Percentiles rank a stretch among this genome's conserved stretches.
Conservation (phyloP, 495 filamentous ascomycete species). For the Penicillium pancosmium region DNA sequence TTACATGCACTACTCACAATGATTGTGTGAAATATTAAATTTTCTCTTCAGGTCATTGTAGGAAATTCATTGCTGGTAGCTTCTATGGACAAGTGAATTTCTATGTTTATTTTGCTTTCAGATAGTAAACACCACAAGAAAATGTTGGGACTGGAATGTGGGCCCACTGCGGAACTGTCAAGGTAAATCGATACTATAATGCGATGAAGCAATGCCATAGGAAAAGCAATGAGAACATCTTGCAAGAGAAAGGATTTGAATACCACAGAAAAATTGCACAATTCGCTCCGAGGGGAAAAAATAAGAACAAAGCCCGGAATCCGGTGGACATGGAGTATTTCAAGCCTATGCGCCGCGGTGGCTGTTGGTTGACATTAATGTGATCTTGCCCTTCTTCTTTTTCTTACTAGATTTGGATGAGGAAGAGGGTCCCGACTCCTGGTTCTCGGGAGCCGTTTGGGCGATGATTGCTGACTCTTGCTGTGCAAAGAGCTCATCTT, state of each 20-base stretch:
- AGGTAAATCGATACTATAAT: constrained; percentile 3
- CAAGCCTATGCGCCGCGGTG: constrained; percentile 62
- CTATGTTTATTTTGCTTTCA: constrained; percentile 18
- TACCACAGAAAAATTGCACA: background rate
- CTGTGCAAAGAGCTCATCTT: constrained; percentile 63
- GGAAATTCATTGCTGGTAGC: background rate
- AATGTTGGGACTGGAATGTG: constrained; percentile 28
- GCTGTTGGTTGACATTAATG: constrained; percentile 85
- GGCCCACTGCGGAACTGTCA: constrained; percentile 1
- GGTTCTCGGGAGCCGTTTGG: constrained; percentile 34
- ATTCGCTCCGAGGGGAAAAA: background rate
- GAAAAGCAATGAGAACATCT: background rate
- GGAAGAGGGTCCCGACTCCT: constrained; percentile 24
- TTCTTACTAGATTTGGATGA: constrained; percentile 51
- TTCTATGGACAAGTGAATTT: constrained; percentile 3
- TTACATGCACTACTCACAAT: background rate
- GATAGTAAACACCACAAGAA: constrained; percentile 14
- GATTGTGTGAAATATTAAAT: background rate
- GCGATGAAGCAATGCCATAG: background rate
- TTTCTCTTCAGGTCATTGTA: background rate
- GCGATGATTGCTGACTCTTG: constrained; percentile 45
- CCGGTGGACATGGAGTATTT: background rate
- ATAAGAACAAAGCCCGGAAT: background rate
- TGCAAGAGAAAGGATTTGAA: background rate
- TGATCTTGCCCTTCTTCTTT: constrained; percentile 93